These are phyloP conservation scores for Closterium sp. DNA, from an alignment of 139 green algal genomes.

Conservation along the genomic window DNA sequence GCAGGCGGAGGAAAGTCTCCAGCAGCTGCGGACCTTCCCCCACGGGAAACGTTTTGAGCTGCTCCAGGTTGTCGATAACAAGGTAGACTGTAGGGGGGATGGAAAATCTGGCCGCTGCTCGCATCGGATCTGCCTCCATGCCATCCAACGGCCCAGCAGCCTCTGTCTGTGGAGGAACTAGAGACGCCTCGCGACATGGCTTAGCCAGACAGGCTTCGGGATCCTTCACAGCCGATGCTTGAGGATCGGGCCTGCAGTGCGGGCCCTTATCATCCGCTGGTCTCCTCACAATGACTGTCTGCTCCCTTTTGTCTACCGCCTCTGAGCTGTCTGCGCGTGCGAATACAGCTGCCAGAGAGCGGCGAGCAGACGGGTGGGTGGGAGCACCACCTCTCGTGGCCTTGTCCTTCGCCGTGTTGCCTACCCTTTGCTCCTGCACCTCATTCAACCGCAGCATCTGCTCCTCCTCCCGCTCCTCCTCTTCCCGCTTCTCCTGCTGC, in stretches of 20 bases:
- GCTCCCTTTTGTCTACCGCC: background rate
- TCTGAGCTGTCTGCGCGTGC: background rate
- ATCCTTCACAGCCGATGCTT: background rate
- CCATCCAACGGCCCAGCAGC: no score
- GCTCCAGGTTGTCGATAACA: background rate
- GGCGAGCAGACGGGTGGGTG: background rate
- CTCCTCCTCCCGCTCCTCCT: background rate
- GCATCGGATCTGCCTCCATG: no score
- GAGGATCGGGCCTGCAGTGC: background rate
- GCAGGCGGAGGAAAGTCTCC: background rate
- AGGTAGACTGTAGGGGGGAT: background rate
- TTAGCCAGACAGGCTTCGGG: background rate
- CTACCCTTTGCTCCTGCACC: background rate
- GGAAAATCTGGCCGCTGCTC: no score
- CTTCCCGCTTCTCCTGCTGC: background rate
- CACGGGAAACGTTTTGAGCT: background rate
- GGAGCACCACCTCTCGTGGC: background rate
- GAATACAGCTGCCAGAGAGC: background rate
- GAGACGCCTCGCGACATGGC: no score
- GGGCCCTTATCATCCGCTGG: no score
- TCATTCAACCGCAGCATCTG: background rate
- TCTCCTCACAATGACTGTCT: background rate
- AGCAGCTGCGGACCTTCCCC: background rate
- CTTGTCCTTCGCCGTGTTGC: background rate
- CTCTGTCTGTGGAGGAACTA: no score